phyloP scores from a whole-genome alignment of 2,329 filamentous ascomycete species.

The Aspergillus terreus region DNA sequence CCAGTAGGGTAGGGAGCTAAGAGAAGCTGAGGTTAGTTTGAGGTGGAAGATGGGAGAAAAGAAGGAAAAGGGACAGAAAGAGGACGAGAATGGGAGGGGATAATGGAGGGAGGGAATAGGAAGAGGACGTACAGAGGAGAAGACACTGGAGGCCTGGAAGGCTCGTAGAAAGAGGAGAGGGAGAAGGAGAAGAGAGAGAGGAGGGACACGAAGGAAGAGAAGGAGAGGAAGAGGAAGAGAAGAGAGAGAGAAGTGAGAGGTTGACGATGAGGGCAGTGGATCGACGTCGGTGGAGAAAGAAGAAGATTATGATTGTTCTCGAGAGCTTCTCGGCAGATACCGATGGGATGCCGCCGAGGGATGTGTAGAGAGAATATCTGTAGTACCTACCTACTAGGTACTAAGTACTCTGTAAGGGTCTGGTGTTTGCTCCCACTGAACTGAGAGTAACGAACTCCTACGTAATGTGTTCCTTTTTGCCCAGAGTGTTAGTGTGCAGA shows the following conservation, averaged over 20 bases:
- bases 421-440: no score
- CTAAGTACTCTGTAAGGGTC: no score
- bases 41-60: constrained; percentile 5
- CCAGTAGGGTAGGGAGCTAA: neutral
- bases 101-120: neutral
- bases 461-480: no score
- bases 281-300: constrained; percentile 12
- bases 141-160: constrained; percentile 10
- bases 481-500: no score
- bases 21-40: neutral
- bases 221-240: constrained; percentile 14
- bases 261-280: constrained; percentile 13
- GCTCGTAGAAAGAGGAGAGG: constrained; percentile 5
- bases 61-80: neutral
- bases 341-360: neutral
- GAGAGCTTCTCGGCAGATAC: neutral
- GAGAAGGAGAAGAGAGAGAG: constrained; percentile 14
- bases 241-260: constrained; percentile 1
- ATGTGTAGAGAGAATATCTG: neutral
- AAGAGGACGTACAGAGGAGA: neutral
- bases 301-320: neutral
- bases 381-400: no score
- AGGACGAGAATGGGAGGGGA: neutral
- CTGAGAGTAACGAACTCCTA: no score
- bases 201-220: constrained; percentile 11